phyloP scores from a whole-genome alignment of 2,329 filamentous ascomycete genomes.

The Neofusicoccum laricinum region DNA sequence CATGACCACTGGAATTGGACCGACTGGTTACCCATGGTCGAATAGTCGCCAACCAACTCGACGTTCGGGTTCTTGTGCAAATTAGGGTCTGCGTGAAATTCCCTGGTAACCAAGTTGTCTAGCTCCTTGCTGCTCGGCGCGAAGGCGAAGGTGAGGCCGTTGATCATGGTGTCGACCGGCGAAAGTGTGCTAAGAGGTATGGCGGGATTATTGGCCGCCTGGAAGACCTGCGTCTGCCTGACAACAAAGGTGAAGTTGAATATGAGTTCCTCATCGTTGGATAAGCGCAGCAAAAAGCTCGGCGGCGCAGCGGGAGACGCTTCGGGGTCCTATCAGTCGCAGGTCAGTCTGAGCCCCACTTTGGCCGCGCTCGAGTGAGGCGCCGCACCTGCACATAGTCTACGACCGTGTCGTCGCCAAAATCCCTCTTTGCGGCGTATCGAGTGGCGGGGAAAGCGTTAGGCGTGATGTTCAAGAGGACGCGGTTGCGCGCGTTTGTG shows the following conservation, averaged over 20 bases:
- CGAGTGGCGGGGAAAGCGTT: constrained; percentile 84
- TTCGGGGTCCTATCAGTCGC: constrained; percentile 69
- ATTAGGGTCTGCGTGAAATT: constrained; percentile 96
- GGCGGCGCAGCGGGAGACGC: constrained; percentile 47
- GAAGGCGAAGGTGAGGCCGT: constrained; percentile 87
- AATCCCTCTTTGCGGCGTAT: constrained; percentile 68
- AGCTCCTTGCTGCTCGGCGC: constrained; percentile 82
- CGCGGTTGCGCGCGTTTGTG: constrained; percentile 74
- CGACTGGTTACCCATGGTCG: constrained; percentile 76
- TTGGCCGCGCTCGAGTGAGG: constrained; percentile 15
- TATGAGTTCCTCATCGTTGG: constrained; percentile 85
- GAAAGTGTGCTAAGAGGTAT: constrained; percentile 10
- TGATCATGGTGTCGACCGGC: constrained; percentile 69
- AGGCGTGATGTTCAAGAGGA: constrained; percentile 72
- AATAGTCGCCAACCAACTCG: constrained; percentile 87
- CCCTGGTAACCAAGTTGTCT: constrained; percentile 88
- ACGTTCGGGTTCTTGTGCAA: constrained; percentile 97
- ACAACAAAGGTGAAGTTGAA: constrained; percentile 93
- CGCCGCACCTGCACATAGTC: constrained; percentile 84
- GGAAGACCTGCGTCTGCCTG: constrained; percentile 49
- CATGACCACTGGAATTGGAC: constrained; percentile 93
- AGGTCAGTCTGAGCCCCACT: constrained; percentile 14
- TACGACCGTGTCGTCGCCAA: constrained; percentile 70
- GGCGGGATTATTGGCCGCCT: constrained; percentile 43
- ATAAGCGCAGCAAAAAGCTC: constrained; percentile 79